Evolutionary conservation across 2,329 filamentous ascomycete species (phyloP).

Genomic region (Cladophialophora yegresii): DNA sequence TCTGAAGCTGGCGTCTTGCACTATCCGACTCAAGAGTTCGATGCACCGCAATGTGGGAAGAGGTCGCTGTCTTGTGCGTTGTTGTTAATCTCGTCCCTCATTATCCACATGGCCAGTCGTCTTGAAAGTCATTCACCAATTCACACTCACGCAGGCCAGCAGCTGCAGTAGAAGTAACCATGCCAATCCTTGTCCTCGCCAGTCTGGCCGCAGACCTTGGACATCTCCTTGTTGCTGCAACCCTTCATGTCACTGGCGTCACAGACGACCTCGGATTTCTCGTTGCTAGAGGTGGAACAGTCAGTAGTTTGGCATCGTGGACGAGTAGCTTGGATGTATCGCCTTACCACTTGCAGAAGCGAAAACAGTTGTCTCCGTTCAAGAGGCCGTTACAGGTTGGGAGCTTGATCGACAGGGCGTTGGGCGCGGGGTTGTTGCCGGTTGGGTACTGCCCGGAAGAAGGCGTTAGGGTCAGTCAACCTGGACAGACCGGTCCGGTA

Average conservation of each 20-base stretch:
- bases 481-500: not conserved
- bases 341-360: slow-evolving; percentile 13
- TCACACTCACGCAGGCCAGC: slow-evolving; percentile 6
- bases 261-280: slow-evolving; percentile 10
- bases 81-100: not conserved
- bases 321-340: not conserved
- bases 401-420: not conserved
- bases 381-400: slow-evolving; percentile 4
- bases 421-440: slow-evolving; percentile 6
- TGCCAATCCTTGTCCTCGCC: not conserved
- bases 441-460: slow-evolving; percentile 2
- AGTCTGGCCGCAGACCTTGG: not conserved
- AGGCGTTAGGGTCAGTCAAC: not conserved
- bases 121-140: not conserved
- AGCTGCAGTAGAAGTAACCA: slow-evolving; percentile 9
- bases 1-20: not conserved
- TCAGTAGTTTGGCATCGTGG: not conserved
- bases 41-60: not conserved
- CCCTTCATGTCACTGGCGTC: slow-evolving; percentile 6
- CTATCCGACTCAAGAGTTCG: not conserved
- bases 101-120: not conserved
- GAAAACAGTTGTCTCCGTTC: slow-evolving; percentile 12
- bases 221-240: slow-evolving; percentile 8
- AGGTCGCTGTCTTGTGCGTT: not conserved
- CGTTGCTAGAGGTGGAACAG: not conserved